Base-by-base conservation (phyloP, 345 rosid species). In the Populus davidiana region DNA sequence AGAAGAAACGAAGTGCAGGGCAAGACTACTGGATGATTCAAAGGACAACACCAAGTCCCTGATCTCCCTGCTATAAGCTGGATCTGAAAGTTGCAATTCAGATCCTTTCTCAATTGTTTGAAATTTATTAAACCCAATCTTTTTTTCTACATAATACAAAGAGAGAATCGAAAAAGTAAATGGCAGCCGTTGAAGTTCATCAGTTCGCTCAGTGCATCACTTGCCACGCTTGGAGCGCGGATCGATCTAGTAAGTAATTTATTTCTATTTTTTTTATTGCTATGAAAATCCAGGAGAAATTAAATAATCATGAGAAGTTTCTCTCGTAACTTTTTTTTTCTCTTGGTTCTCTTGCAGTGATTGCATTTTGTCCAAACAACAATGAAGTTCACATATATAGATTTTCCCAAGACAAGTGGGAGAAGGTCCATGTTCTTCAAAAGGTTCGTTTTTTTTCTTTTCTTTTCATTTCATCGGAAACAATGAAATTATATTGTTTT, bases 191-290 rank as follows among this genome's bases (percentile, higher is more conserved):
- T 50, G 85, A 91, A 50, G 93, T 91, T 83, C 94, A 93, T 72
- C 95, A 91, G 80, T 87, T 93, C 68, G 93, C 98, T n/a, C 90
- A 87, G 74, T 91, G 90, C 88, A 89, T 96, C 84, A 92, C 96
- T 78, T 93, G 97, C 85, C 99, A 96, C 81, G 92, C 99, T 69
- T 96, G 98, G 98, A 92, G 94, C 86, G 94, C 97, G 70, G 97
- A 93, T 88, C 90, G 77, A 81, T 89, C 98, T 7, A 90, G 99
- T 96, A 84, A 72, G 23, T 2, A 17, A 54, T 10, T 29, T 10
- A 64, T 25, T 52, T 20, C n/a, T 64, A 11, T 65, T 64, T 73
- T 50, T 1, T 29, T 69, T 59, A 16, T 56, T 50, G 44, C 47
- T 38, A 70, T 3, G 52, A 52, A 74, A 77, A 61, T 75, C 27